Conservation (phyloP, 352 stramenopile species). For the Phytopythium ostracodes region DNA sequence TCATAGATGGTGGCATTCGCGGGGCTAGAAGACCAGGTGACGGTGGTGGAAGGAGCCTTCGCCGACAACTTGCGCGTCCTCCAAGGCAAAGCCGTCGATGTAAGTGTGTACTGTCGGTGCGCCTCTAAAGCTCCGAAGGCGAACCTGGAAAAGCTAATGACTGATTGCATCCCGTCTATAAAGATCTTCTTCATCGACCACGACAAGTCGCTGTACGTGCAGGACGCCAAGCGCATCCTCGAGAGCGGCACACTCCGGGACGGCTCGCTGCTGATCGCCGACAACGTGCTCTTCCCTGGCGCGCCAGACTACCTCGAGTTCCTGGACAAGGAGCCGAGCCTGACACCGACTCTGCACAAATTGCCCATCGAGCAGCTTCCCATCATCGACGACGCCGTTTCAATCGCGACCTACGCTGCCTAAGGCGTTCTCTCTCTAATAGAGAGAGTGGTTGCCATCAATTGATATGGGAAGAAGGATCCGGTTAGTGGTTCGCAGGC, state of each 20-base stretch:
- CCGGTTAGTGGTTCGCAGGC: too few relatives aligned
- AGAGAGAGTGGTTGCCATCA: too few relatives aligned
- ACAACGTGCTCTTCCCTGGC: slow-evolving; percentile 43
- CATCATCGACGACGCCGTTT: slow-evolving; percentile 13
- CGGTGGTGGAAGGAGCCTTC: slow-evolving; percentile 35
- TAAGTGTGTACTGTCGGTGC: slow-evolving; percentile 9
- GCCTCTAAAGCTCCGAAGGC: background rate
- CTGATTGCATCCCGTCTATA: background rate
- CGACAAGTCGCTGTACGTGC: slow-evolving; percentile 39
- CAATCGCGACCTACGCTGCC: slow-evolving; percentile 9
- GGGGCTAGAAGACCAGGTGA: slow-evolving; percentile 41
- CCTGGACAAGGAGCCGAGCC: slow-evolving; percentile 31
- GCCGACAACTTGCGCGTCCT: slow-evolving; percentile 31
- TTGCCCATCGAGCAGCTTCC: slow-evolving; percentile 8
- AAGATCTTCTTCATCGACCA: slow-evolving; percentile 47
- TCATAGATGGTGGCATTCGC: slow-evolving; percentile 37
- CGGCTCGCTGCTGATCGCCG: slow-evolving; percentile 36
- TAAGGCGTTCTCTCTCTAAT: background rate
- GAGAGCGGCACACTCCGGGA: slow-evolving; percentile 26
- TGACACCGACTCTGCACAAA: slow-evolving; percentile 18
- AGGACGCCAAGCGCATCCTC: slow-evolving; percentile 42
- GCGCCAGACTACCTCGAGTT: slow-evolving; percentile 45
- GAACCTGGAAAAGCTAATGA: background rate
- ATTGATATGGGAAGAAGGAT: too few relatives aligned
- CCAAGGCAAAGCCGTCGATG: slow-evolving; percentile 33